These are phyloP conservation scores for Staphylotrichum longicolle DNA, from an alignment of 495 filamentous ascomycete genomes.

Conservation along the genomic window DNA sequence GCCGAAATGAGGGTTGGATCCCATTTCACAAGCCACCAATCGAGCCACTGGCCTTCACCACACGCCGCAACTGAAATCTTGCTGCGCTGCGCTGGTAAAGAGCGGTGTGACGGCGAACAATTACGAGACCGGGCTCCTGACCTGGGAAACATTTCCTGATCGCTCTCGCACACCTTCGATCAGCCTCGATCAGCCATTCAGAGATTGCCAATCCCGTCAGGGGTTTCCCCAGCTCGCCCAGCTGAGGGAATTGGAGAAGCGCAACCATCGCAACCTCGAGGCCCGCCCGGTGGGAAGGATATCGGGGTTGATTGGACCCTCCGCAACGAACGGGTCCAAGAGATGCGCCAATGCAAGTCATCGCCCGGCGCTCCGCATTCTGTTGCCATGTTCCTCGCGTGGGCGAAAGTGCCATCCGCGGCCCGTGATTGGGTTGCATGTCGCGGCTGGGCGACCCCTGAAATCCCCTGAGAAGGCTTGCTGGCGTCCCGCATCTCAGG, in stretches of 20 bases:
- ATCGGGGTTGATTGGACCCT: conserved; percentile 7
- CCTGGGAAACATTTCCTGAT: conserved; percentile 7
- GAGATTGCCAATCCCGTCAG: neutral
- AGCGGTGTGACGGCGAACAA: conserved; percentile 14
- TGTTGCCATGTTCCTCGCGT: conserved; percentile 9
- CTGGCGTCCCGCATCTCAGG: neutral
- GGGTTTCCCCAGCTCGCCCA: neutral
- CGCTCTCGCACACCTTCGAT: neutral
- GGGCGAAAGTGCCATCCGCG: neutral
- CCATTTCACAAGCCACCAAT: conserved; percentile 7
- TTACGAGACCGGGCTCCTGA: neutral
- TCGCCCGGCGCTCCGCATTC: conserved; percentile 2
- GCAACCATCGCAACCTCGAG: too few relatives aligned
- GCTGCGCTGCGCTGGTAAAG: conserved; percentile 4
- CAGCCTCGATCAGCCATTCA: neutral
- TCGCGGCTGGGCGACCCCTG: conserved; percentile 17
- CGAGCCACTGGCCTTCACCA: neutral
- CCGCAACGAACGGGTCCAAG: neutral
- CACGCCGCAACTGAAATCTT: conserved; percentile 2
- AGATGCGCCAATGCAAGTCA: conserved; percentile 22
- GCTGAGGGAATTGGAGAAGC: neutral
- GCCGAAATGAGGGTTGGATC: conserved; percentile 4
- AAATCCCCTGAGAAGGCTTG: neutral
- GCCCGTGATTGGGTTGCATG: conserved; percentile 19
- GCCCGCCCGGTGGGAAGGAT: too few relatives aligned